Conservation (phyloP, 208 protist genomes). For the Crithidia brevicula region DNA sequence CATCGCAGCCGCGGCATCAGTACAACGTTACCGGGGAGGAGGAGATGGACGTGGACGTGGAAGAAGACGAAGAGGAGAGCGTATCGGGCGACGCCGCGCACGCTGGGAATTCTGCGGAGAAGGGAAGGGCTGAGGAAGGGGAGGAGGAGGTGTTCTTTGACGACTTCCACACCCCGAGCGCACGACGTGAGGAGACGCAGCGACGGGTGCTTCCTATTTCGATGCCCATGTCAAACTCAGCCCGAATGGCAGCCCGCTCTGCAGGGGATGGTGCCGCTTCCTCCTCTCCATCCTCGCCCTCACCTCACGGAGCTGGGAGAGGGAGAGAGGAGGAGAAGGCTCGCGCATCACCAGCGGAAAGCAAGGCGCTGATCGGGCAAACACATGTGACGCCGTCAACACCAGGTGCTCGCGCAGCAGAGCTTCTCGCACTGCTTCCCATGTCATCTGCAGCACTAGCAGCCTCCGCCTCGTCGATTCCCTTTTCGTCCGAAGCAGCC, state of each 20-base stretch:
- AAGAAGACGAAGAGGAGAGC: background rate
- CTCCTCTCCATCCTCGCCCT: no score
- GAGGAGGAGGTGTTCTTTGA: slow-evolving; percentile 21
- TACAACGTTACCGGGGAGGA: slow-evolving; percentile 6
- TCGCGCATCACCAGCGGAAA: no score
- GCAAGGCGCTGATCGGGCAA: no score
- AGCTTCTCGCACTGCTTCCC: slow-evolving; percentile 13
- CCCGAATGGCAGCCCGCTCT: no score
- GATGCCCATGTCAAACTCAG: no score
- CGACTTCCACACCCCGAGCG: background rate
- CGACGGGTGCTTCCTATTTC: background rate
- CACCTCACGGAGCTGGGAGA: background rate
- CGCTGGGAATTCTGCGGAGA: background rate
- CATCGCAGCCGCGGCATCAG: background rate
- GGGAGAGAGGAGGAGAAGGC: background rate
- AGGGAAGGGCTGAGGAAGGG: background rate
- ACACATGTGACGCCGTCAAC: background rate
- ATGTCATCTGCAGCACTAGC: background rate
- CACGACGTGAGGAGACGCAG: background rate
- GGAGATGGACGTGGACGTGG: background rate
- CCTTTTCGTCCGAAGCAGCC: slow-evolving; percentile 1
- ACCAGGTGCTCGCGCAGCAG: slow-evolving; percentile 13
- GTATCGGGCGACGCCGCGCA: background rate
- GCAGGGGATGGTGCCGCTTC: background rate
- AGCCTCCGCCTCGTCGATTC: background rate